phyloP scores from a whole-genome alignment of 805 yeast genomes.

The Zygotorulaspora florentina region DNA sequence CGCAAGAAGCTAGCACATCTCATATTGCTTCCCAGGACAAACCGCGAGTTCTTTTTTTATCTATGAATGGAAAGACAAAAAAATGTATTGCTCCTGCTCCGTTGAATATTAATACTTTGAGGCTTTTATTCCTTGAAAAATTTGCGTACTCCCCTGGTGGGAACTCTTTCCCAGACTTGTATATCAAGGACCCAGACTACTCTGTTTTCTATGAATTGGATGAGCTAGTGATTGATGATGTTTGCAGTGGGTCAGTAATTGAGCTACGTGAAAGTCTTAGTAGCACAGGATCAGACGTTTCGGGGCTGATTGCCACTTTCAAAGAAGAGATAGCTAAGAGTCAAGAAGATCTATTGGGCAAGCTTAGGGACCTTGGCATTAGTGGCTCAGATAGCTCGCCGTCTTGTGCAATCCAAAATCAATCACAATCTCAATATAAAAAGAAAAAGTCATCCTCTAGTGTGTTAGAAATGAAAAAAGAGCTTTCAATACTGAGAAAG shows the following conservation, averaged over 20 bases:
- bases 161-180: constrained; percentile 71
- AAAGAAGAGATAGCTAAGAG: constrained; percentile 15
- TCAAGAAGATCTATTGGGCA: constrained; percentile 13
- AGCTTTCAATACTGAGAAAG: constrained; percentile 57
- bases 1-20: neutral
- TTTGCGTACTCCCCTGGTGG: constrained; percentile 79
- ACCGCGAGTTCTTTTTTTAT: constrained; percentile 41
- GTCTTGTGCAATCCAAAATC: neutral
- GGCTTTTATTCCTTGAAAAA: constrained; percentile 77
- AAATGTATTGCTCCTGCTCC: constrained; percentile 40
- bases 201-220: constrained; percentile 77
- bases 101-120: constrained; percentile 41
- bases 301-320: constrained; percentile 10
- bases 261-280: constrained; percentile 37
- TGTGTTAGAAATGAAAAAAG: constrained; percentile 48
- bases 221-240: constrained; percentile 54
- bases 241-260: constrained; percentile 56
- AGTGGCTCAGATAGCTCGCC: neutral
- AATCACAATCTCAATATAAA: neutral
- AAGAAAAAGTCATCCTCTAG: constrained; percentile 17
- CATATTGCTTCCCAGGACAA: neutral
- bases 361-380: constrained; percentile 8
- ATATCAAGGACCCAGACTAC: constrained; percentile 56
- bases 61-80: constrained; percentile 50
- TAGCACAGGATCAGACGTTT: constrained; percentile 2